Base-by-base conservation (phyloP, 805 yeast genomes). In the Soucietia sequanensis region DNA sequence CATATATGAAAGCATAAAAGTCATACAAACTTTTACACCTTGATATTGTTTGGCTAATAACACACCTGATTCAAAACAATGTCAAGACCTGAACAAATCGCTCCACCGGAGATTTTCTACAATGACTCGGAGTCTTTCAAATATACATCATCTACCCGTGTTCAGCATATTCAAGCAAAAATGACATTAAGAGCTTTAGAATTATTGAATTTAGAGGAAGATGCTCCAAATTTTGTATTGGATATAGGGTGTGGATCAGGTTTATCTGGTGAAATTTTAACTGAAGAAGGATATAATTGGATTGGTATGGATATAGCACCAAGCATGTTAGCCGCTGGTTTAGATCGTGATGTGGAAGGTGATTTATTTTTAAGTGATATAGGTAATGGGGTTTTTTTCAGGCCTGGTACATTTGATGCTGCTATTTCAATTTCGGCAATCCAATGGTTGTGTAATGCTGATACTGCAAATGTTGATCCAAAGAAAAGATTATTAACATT, bases 231-330 rank as follows among this genome's bases (percentile, higher is more conserved):
- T 47, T 81, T 81, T 50, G 57, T 93, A 8, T 74, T 93, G 13
- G 99, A 93, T 72, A 75, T 93, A 23, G 99, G 99, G 11, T 93
- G 98, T 69, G 99, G 99, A 2, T 89, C 97, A 0, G 98, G 99
- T 0, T 73, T 93, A 12, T 81, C 93, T 23, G 99, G 99, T 5
- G 98, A 93, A 55, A 91, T 93, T 23, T 65, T 93, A 27, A 78
- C 91, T 0, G 95, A 93, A 52, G 98, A 93, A 57, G 95, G 95
- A 6, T 95, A 87, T 54, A 68, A 80, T 37, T 93, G 99, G 98
- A 66, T 87, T 27, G 99, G 99, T 5, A 80, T 93, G 87, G 99
- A 93, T 62, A 93, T 93, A 33, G 79, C 98, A 0, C 91, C 97
- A 1, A 81, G 91, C 30, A 93, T 93, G 99, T 70, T 93, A 48